These are phyloP conservation scores for Scheffersomyces quercinus DNA, from an alignment of 1,139 yeast species.

Conservation along the genomic window DNA sequence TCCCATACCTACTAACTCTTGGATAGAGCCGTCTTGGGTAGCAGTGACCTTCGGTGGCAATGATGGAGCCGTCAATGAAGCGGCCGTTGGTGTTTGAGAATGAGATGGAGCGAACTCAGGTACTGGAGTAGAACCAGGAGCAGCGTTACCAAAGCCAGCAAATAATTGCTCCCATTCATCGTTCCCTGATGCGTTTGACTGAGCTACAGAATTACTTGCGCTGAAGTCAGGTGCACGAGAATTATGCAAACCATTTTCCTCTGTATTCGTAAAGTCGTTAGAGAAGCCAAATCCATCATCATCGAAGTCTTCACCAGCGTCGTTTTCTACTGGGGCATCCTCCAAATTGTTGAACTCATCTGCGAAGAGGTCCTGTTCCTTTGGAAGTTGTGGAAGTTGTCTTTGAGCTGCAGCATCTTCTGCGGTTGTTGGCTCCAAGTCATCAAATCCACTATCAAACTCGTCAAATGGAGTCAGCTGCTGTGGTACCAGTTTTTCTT, in stretches of 20 bases:
- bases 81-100: not conserved
- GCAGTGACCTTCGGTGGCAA: slow-evolving; percentile 5
- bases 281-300: slow-evolving; percentile 26
- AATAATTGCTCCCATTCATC: slow-evolving; percentile 96
- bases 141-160: slow-evolving; percentile 79
- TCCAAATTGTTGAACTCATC: slow-evolving; percentile 56
- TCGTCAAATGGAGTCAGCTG: slow-evolving; percentile 18
- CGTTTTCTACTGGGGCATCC: slow-evolving; percentile 49
- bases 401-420: slow-evolving; percentile 14
- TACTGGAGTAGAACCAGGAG: slow-evolving; percentile 4
- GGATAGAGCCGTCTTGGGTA: slow-evolving; percentile 44
- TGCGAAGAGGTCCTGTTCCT: slow-evolving; percentile 26
- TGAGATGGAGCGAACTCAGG: slow-evolving; percentile 2
- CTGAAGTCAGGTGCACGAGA: slow-evolving; percentile 32
- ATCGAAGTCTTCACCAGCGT: slow-evolving; percentile 45
- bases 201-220: slow-evolving; percentile 9
- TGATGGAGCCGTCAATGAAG: slow-evolving; percentile 1
- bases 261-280: slow-evolving; percentile 39
- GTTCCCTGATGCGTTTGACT: slow-evolving; percentile 25
- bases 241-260: slow-evolving; percentile 11
- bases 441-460: slow-evolving; percentile 40
- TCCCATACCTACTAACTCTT: slow-evolving; percentile 89
- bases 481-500: too few relatives aligned
- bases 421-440: slow-evolving; percentile 40
- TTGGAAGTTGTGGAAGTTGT: not conserved